Evolutionary conservation across 306 rosid genomes (phyloP), one percentile per base, ranked within the genome.

Genomic region (Trifolium dubium): DNA sequence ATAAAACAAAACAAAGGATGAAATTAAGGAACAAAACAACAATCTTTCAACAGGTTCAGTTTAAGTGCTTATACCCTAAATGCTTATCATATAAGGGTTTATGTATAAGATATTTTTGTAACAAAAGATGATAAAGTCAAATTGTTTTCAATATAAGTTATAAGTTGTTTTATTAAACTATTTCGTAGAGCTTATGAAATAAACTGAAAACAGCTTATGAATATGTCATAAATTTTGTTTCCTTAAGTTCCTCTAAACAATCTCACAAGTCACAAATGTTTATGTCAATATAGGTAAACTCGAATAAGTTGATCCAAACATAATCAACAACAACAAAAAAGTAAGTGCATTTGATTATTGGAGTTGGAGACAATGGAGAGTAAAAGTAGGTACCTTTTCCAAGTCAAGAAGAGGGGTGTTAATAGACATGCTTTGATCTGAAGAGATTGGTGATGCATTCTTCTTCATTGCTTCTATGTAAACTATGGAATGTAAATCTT

Each of bases 371-470:
- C 7, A 4, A 13, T 51, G 67, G 72, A 31, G 0, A 8, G 10
- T 6, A 13, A 39, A 10, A 15, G 28, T 43, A 46, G 70, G 66
- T 31, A 93, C 98, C 97, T 94, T 89, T 79, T 94, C 96, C 80
- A 91, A 73, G 80, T 94, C 92, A 67, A 91, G 80, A 37, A 94
- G 97, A 82, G 98, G 97, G 46, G 85, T 64, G 19, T 85, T 92
- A 49, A 77, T 70, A 17, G 96, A 89, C 68, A 89, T 80, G 85
- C 86, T 89, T 53, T 89, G 93, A n/a, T 90, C 71, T 58, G 88
- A 81, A 78, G 96, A 82, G 46, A 87, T 75, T 17, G 88, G 75
- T 10, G 89, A 63, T 66, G 84, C 62, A 53, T 79, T 80, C 85
- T 83, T 86, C 86, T 78, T 89, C 2, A 54, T 60, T 23, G 82